A percentile compares a stretch with the other conserved stretches of the same genome.
phyloP scores from a whole-genome alignment of 2,329 filamentous ascomycete genomes.

The Microsporum canis region DNA sequence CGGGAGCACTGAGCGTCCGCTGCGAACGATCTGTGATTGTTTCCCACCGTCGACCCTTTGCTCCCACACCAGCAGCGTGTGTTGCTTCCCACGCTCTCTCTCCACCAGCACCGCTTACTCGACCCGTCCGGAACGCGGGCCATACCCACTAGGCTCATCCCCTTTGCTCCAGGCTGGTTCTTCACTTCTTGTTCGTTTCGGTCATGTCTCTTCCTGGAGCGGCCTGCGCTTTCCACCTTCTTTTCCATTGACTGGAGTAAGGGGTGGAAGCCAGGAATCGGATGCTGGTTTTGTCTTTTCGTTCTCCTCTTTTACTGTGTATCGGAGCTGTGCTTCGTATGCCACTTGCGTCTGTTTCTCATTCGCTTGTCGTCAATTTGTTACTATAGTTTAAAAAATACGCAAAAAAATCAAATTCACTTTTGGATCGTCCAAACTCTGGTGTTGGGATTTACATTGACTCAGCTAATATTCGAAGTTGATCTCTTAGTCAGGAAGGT shows the following conservation, averaged over 20 bases:
- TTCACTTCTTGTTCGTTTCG: conserved; percentile 12
- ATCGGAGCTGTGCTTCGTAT: conserved; percentile 31
- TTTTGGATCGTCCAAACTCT: not conserved
- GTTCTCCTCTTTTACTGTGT: conserved; percentile 16
- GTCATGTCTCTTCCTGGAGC: conserved; percentile 23
- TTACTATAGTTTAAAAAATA: not conserved
- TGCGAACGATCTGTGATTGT: conserved; percentile 8
- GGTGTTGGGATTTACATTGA: not conserved
- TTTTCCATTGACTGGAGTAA: conserved; percentile 21
- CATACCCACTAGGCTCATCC: conserved; percentile 41
- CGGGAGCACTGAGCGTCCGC: not conserved
- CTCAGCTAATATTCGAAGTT: not conserved
- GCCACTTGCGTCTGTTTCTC: conserved; percentile 2
- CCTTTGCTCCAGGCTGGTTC: conserved; percentile 42
- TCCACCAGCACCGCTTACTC: not conserved
- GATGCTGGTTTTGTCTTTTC: conserved; percentile 36
- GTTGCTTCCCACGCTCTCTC: not conserved
- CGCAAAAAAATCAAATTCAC: not conserved
- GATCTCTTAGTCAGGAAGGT: not conserved
- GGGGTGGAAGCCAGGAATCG: conserved; percentile 31
- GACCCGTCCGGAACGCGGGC: not conserved
- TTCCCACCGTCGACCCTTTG: conserved; percentile 3
- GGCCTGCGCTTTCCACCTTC: conserved; percentile 17
- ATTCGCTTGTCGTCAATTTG: conserved; percentile 7
- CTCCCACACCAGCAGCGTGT: not conserved